Percentiles rank a stretch among this genome's conserved stretches.
Evolutionary conservation across 495 filamentous ascomycete genomes (phyloP).

Genomic region (Neurospora sp.): DNA sequence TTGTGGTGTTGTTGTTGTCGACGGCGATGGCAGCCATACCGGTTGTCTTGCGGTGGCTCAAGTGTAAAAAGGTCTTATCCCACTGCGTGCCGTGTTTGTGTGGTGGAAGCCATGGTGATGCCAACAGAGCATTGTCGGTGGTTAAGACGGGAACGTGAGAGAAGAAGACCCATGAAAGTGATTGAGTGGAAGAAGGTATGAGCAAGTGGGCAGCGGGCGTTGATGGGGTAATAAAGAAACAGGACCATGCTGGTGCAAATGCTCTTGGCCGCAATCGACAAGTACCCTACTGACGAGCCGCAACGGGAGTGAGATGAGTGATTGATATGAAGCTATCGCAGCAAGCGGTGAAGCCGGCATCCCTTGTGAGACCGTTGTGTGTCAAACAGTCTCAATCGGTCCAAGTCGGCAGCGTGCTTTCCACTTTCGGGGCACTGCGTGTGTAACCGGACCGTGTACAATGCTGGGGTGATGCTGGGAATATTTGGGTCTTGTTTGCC

Average conservation of each 20-base stretch:
- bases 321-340: background rate
- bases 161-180: background rate
- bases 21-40: background rate
- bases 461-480: background rate
- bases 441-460: background rate
- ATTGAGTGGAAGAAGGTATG: background rate
- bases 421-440: background rate
- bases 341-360: background rate
- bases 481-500: background rate
- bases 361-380: background rate
- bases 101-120: background rate
- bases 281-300: background rate
- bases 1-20: background rate
- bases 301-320: background rate
- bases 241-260: background rate
- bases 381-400: background rate
- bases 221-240: background rate
- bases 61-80: background rate
- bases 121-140: background rate
- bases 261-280: background rate
- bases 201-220: background rate
- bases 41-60: background rate
- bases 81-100: background rate
- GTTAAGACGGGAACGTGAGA: background rate
- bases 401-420: background rate